Base-by-base conservation (phyloP, 2,329 filamentous ascomycete species). In the Domatiomyces globalis region DNA sequence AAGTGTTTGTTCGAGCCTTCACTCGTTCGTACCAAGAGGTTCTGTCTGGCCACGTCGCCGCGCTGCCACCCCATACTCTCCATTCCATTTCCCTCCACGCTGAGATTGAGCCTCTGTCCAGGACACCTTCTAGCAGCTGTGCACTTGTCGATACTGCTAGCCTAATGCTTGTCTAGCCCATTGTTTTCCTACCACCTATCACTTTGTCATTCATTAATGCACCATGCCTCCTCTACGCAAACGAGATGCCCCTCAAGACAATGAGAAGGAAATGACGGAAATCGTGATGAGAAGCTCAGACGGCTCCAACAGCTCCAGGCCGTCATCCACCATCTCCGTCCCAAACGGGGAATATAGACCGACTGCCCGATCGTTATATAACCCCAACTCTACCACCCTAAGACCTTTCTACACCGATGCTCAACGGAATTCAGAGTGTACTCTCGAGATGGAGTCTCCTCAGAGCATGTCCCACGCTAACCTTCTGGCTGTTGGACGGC, bases 221-320 rank as follows among this genome's bases (percentile, higher is more conserved):
- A 55, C 45, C 45, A 58, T 58, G 56, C 56, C 56, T 54, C 56
- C 52, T 50, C 44, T 56, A 48, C 56, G 54, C 27, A 58, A 58
- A 52, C 43, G 29, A 27, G 56, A 58, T 46, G 29, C 29, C 29
- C 33, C 15, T 15, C 33, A 39, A 2, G 33, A 39, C 33, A 39
- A 39, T 15, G 15, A 39, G 10, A 15, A 39, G 12, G 33, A 39
- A 15, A 39, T 39, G 33, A 39, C 33, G 10, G 33, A 39, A 15
- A 39, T 39, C 10, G 33, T 39, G 8, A 39, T 39, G 33, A 10
- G 33, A 39, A 4, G 5, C 33, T 39, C 33, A 15, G 33, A 39
- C 5, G 33, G 33, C 33, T 39, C 33, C 33, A 15, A 15, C 33
- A 39, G 33, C 5, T 39, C 33, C 33, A 39, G 33, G 33, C 33